Evolutionary conservation across 2,329 filamentous ascomycete species (phyloP).

Genomic region (Trichoderma afroharzianum): DNA sequence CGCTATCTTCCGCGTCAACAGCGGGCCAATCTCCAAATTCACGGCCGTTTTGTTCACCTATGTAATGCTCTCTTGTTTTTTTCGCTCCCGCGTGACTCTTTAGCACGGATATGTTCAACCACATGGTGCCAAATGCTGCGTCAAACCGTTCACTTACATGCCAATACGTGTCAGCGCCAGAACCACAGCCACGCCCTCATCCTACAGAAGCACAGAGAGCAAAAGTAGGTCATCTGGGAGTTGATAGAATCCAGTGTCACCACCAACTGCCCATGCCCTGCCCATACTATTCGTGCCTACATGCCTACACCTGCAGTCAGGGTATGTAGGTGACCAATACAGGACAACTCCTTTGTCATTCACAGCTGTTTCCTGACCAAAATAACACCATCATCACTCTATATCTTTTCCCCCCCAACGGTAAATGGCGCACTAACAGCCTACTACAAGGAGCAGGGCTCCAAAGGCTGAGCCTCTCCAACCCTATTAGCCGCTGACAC

Average conservation of each 20-base stretch:
- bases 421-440: not conserved
- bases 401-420: not conserved
- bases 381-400: not conserved
- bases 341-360: not conserved
- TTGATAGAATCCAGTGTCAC: not conserved
- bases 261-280: not conserved
- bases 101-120: slow-evolving; percentile 11
- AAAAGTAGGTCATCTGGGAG: not conserved
- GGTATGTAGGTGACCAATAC: not conserved
- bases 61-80: not conserved
- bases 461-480: slow-evolving; percentile 2
- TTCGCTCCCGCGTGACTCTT: slow-evolving; percentile 1
- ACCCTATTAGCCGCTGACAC: not conserved
- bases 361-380: not conserved
- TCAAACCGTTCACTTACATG: not conserved
- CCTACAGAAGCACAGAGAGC: not conserved
- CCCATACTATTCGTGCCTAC: not conserved
- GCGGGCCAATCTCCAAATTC: not conserved
- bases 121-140: not conserved
- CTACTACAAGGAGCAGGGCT: not conserved
- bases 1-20: not conserved
- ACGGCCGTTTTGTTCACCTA: not conserved
- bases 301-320: not conserved
- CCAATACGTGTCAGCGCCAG: slow-evolving; percentile 8
- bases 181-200: slow-evolving; percentile 10